Conservation (phyloP, 805 yeast species). For the Suhomyces faveliae region DNA sequence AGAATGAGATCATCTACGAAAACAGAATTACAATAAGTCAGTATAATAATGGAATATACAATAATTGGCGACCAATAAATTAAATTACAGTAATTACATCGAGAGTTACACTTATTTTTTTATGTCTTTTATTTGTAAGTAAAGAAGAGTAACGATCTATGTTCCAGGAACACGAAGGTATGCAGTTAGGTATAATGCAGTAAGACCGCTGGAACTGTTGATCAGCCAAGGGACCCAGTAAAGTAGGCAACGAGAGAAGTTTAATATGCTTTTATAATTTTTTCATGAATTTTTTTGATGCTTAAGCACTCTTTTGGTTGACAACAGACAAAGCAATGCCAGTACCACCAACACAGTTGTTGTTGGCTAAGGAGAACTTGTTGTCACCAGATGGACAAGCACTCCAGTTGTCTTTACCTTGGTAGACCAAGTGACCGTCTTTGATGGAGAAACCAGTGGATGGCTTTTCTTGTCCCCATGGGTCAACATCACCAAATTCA, state of each 20-base stretch:
- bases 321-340: slow-evolving; percentile 25
- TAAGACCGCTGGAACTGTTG: background rate
- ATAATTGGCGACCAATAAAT: no score
- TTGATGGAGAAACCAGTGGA: slow-evolving; percentile 40
- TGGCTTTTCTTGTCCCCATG: slow-evolving; percentile 32
- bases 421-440: slow-evolving; percentile 35
- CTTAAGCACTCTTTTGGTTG: slow-evolving; percentile 2
- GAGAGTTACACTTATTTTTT: no score
- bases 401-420: slow-evolving; percentile 34
- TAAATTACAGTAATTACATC: no score
- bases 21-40: no score
- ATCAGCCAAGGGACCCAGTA: background rate
- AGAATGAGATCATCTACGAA: no score
- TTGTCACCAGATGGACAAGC: slow-evolving; percentile 36
- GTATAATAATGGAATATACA: no score
- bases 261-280: background rate
- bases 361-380: slow-evolving; percentile 24
- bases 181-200: no score
- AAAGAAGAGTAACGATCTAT: no score
- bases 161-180: slow-evolving; percentile 22
- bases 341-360: slow-evolving; percentile 30
- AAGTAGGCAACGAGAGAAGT: background rate
- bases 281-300: background rate
- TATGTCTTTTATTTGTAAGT: background rate
- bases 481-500: slow-evolving; percentile 32